These are phyloP conservation scores for Thoreauomyces humboldtii DNA, from an alignment of 192 early-diverging fungal genomes.

Conservation along the genomic window DNA sequence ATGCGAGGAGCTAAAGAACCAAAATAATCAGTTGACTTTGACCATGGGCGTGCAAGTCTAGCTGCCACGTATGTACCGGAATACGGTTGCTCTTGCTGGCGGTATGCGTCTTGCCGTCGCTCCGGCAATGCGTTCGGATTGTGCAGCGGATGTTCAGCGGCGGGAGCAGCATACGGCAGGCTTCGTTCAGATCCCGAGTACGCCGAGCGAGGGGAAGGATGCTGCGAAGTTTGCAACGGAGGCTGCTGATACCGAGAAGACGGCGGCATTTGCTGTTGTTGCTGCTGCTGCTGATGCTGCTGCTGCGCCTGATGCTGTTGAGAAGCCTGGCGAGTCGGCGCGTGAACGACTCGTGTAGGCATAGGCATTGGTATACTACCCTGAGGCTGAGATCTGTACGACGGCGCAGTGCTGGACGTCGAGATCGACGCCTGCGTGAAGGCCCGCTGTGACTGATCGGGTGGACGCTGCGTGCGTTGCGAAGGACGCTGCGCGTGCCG, in stretches of 20 bases:
- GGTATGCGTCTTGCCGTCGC: too few species aligned
- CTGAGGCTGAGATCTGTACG: constrained; percentile 5
- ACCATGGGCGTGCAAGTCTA: too few species aligned
- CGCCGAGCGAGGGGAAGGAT: neutral
- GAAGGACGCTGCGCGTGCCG: neutral
- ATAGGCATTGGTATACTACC: neutral
- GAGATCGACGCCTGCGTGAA: neutral
- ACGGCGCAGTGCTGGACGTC: neutral
- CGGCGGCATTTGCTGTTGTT: neutral
- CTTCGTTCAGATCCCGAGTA: neutral
- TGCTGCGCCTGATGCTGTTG: neutral
- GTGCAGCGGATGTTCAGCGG: neutral
- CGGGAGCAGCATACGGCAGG: constrained; percentile 1
- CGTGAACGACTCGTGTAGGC: neutral
- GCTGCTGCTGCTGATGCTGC: neutral
- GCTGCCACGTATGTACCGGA: too few species aligned
- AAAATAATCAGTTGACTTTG: neutral
- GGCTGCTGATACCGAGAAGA: neutral
- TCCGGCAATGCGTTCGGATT: neutral
- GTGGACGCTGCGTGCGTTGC: constrained; percentile 1
- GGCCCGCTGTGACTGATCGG: neutral
- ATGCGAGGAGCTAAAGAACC: neutral
- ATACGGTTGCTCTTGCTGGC: too few species aligned
- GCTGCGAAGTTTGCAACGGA: too few species aligned
- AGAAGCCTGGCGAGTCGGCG: constrained; percentile 1